Evolutionary conservation across 2,329 filamentous ascomycete species (phyloP), one percentile per base, ranked within the genome.

Genomic region (Chalaropsis ovoidea): DNA sequence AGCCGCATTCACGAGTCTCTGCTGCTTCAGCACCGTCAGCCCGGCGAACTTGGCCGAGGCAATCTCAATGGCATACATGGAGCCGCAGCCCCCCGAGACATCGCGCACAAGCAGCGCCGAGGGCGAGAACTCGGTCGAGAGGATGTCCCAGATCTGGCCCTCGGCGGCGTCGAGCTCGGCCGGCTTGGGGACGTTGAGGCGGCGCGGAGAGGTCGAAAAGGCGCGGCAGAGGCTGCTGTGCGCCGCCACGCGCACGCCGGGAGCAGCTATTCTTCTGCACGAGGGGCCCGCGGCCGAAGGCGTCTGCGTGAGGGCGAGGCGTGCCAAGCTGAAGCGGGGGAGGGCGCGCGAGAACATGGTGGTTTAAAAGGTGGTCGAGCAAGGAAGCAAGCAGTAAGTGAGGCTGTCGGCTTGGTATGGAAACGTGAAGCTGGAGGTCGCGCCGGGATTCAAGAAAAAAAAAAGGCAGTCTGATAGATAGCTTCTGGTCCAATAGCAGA

Each of bases 11-110:
- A 95, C 89, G 76, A 93, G 80, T 68, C 88, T 81, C 76, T 94
- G 89, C 77, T 94, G 89, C 79, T 89, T 89, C 68, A 95, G 82
- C 74, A 92, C 85, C 62, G 79, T 81, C 70, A 85, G 74, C 60
- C 89, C 90, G 64, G 80, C 80, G 75, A 95, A 95, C 71, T 79
- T 81, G 60, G 84, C 80, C 7, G 87, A 89, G 61, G 85, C 81
- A 69, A 94, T 85, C 71, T 92, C 86, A 70, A 95, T 87, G 65
- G 85, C 87, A 76, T 94, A 94, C 90, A 94, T 94, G 72, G 86
- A 89, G 10, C 89, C 89, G 76, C 89, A 95, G 39, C 89, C 89
- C 67, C 90, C 89, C 27, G 86, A 90, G 63, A 94, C 84, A 76
- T 95, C 89, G 73, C 87, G 86, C 10, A 94, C 88, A 74, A 85